Evolutionary conservation across 805 yeast genomes (phyloP).

Genomic region (Starmerella davenportii): DNA sequence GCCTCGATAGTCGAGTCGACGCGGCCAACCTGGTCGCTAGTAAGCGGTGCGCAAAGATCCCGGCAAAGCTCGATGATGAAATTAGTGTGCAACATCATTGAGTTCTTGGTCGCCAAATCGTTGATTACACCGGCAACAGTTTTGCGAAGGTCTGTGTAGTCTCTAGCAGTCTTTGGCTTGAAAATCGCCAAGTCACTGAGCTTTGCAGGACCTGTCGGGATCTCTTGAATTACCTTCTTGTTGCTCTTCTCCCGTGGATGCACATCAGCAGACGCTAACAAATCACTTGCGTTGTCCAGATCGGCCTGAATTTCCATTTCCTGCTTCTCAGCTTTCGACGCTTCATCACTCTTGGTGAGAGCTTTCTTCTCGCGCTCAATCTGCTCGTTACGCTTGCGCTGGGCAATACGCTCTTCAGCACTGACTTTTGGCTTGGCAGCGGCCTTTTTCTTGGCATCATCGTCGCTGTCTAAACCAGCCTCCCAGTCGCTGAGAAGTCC

Average conservation of each 20-base stretch:
- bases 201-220: slow-evolving; percentile 22
- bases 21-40: slow-evolving; percentile 67
- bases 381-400: slow-evolving; percentile 28
- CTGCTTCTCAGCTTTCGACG: slow-evolving; percentile 56
- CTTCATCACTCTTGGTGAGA: slow-evolving; percentile 31
- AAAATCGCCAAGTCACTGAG: slow-evolving; percentile 41
- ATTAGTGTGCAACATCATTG: slow-evolving; percentile 49
- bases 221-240: slow-evolving; percentile 26
- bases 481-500: slow-evolving; percentile 93
- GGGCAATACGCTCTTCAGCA: slow-evolving; percentile 25
- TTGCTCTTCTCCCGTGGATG: slow-evolving; percentile 19
- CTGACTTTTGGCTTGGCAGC: slow-evolving; percentile 31
- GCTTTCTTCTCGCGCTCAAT: slow-evolving; percentile 32
- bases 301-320: slow-evolving; percentile 74
- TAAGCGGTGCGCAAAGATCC: slow-evolving; percentile 65
- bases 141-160: slow-evolving; percentile 61
- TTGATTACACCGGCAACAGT: slow-evolving; percentile 45
- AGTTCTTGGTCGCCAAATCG: slow-evolving; percentile 37
- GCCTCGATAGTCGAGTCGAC: slow-evolving; percentile 72
- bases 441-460: slow-evolving; percentile 21
- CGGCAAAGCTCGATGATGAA: slow-evolving; percentile 74
- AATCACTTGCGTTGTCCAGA: slow-evolving; percentile 79
- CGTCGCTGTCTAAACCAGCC: slow-evolving; percentile 49
- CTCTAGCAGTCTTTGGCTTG: slow-evolving; percentile 62
- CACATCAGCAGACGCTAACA: slow-evolving; percentile 50